Conservation (phyloP, 2,329 filamentous ascomycete species). For the Phoma sp. region DNA sequence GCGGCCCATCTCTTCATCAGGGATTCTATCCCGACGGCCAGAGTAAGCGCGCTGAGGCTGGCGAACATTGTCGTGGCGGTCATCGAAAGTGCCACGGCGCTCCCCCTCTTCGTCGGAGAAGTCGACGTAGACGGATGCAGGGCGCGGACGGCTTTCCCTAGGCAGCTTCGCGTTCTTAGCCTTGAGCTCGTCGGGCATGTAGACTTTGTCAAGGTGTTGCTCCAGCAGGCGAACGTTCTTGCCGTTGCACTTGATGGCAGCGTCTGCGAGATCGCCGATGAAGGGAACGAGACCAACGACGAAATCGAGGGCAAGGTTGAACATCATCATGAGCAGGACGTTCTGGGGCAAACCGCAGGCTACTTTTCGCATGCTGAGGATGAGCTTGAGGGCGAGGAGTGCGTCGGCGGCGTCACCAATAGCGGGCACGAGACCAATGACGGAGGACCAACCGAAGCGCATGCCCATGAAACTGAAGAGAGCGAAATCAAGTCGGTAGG, state of each 20-base stretch:
- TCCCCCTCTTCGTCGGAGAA: conserved; percentile 50
- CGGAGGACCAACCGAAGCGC: conserved; percentile 85
- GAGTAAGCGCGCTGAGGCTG: conserved; percentile 39
- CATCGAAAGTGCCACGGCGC: conserved; percentile 30
- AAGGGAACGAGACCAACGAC: conserved; percentile 75
- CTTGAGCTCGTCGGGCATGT: conserved; percentile 54
- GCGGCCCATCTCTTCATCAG: conserved; percentile 44
- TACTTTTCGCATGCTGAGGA: conserved; percentile 73
- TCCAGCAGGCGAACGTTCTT: conserved; percentile 76
- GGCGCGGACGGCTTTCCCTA: conserved; percentile 42
- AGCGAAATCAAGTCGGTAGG: conserved; percentile 84
- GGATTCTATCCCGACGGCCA: conserved; percentile 31
- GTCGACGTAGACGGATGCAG: conserved; percentile 56
- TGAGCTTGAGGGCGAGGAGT: conserved; percentile 69
- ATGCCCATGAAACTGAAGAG: conserved; percentile 83
- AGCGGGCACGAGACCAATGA: conserved; percentile 84
- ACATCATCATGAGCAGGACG: conserved; percentile 73
- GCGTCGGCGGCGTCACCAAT: conserved; percentile 56
- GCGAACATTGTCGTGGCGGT: conserved; percentile 35
- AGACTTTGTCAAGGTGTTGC: conserved; percentile 70
- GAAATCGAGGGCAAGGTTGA: conserved; percentile 80
- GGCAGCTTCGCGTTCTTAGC: conserved; percentile 27
- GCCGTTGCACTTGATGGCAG: conserved; percentile 76
- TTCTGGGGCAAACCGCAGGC: conserved; percentile 74
- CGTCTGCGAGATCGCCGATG: conserved; percentile 77